Evolutionary conservation across 805 yeast genomes (phyloP), one percentile per base, ranked within the genome.

Genomic region (Jamesozyma rosinii): DNA sequence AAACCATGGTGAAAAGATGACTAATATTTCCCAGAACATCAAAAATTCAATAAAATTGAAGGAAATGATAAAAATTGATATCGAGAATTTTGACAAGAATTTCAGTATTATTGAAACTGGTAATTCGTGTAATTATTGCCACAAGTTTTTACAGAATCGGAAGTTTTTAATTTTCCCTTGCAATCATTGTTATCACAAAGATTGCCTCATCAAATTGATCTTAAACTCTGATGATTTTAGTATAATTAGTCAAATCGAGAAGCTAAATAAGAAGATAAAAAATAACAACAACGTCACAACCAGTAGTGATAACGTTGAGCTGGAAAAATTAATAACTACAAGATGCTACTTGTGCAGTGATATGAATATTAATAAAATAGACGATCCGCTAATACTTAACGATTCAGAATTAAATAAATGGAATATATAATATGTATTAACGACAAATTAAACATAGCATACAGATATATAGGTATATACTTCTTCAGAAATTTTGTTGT

Each of bases 151-250:
- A 37, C 72, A 86, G 2, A 75, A 80, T 3, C 74, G 87, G 44
- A 83, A 78, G 56, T 88, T 88, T 52, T 72, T 81, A 42, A 77
- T 80, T 4, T 92, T 86, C 57, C 96, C 96, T 0, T 92, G 98
- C 58, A 82, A 76, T 44, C 98, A 92, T 59, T 77, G 85, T 4
- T 83, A 85, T 64, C 97, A 92, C 58, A 80, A 79, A 41, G 95
- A 88, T 58, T 92, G 98, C 65, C 61, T 87, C n/a, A 75, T 83
- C 5, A 73, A 75, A 44, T 67, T 67, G 32, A 75, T 83, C 29
- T 57, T 81, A 41, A 68, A 69, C 30, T 78, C 82, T 26, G 79
- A 78, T 36, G 87, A 86, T 50, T 81, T 80, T 57, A 71, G 77
- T 33, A 70, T 81, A 41, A 80, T 81, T 57, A 79, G 76, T 55